Evolutionary conservation across 345 rosid species (phyloP).

Genomic region (Carallia brachiata): DNA sequence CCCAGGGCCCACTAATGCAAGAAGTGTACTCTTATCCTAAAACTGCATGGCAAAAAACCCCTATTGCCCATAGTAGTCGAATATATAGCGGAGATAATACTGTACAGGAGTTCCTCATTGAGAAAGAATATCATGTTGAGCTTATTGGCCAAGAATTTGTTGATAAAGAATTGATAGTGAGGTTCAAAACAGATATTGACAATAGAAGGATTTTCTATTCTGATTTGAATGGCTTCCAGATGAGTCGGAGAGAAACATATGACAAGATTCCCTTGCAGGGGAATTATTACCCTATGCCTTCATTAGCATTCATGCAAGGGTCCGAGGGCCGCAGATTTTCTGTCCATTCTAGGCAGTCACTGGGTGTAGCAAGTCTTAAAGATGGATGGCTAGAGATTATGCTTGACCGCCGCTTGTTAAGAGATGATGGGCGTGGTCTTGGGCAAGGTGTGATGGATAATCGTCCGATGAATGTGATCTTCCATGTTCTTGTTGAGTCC

Average conservation of each 20-base stretch:
- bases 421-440: slow-evolving; percentile 97
- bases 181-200: slow-evolving; percentile 73
- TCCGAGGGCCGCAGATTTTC: slow-evolving; percentile 78
- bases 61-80: slow-evolving; percentile 77
- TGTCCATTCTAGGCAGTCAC: slow-evolving; percentile 84
- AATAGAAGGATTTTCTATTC: slow-evolving; percentile 70
- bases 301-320: slow-evolving; percentile 89
- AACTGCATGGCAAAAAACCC: slow-evolving; percentile 63
- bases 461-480: slow-evolving; percentile 67
- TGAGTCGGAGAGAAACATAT: slow-evolving; percentile 94
- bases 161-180: slow-evolving; percentile 81
- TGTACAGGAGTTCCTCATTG: slow-evolving; percentile 55
- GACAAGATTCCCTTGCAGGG: slow-evolving; percentile 97
- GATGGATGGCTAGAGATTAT: slow-evolving; percentile 96
- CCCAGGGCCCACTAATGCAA: slow-evolving; percentile 77
- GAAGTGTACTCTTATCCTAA: slow-evolving; percentile 82
- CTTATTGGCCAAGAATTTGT: slow-evolving; percentile 58
- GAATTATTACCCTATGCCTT: slow-evolving; percentile 97
- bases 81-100: slow-evolving; percentile 61
- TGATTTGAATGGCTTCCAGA: slow-evolving; percentile 96
- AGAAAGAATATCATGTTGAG: slow-evolving; percentile 97
- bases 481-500: slow-evolving; percentile 67
- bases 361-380: slow-evolving; percentile 74
- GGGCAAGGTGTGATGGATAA: slow-evolving; percentile 98
- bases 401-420: slow-evolving; percentile 80